Evolutionary conservation across 345 rosid genomes (phyloP), one percentile per base, ranked within the genome.

Genomic region (Salix dunnii): DNA sequence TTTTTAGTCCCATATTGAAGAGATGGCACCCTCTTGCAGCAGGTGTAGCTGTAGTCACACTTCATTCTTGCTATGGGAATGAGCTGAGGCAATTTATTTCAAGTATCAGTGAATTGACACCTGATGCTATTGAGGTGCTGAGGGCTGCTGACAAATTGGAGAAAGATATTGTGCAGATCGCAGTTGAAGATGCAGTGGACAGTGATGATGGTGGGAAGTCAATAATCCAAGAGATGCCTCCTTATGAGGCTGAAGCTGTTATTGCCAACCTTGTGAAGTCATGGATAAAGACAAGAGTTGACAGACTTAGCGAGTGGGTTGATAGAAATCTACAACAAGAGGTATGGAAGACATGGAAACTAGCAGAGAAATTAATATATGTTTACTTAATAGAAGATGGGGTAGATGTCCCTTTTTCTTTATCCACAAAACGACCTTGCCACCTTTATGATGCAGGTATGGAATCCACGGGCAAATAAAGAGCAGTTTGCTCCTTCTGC

Each of bases 131-230:
- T 33, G 93, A 91, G 82, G 90, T 91, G 42, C 75, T 95, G 86
- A 89, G 94, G 77, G 96, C 94, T 42, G 99, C 98, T 38, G 97
- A 95, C 89, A 95, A 93, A 79, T 85, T 95, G 82, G 99, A 95
- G 87, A 86, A 93, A 80, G 97, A 93, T 93, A 97, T 95, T 38
- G 99, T 95, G 68, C 99, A 93, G 87, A 93, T 95, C 69, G 99
- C 98, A 18, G 99, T 95, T 31, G 97, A 91, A 86, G 99, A 95
- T 87, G 86, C 98, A 20, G 99, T 95, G 70, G 93, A 95, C 78
- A 90, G 99, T 80, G 99, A 95, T 63, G 99, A 95, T 81, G 99
- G 99, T 71, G 99, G 99, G 70, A 95, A 95, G 86, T 94, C 94
- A 58, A 90, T 95, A 71, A 95, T 95, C 70, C 94, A 92, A n/a